Evolutionary conservation across 1,284 basidiomycete species (phyloP).

Genomic region (Volvariella volvacea): DNA sequence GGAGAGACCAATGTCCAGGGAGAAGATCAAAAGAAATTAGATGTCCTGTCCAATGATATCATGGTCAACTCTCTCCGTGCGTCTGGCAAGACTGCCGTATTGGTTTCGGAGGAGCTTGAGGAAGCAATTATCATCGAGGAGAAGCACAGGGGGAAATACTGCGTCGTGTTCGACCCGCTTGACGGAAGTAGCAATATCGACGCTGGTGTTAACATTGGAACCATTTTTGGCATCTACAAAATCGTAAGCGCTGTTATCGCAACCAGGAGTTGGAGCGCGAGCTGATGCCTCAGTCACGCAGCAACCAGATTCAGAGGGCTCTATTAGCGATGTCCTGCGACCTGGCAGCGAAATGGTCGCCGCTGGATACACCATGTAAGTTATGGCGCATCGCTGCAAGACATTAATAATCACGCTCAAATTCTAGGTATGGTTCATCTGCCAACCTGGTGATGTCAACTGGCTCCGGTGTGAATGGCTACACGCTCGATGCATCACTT

Average conservation of each 20-base stretch:
- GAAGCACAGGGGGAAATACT: slow-evolving; percentile 77
- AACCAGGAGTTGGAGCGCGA: background rate
- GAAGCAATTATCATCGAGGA: slow-evolving; percentile 88
- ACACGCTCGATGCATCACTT: slow-evolving; percentile 92
- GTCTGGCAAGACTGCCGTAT: slow-evolving; percentile 92
- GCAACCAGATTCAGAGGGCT: slow-evolving; percentile 72
- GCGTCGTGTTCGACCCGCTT: slow-evolving; percentile 97
- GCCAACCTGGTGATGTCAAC: slow-evolving; percentile 96
- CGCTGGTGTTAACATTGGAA: slow-evolving; percentile 99
- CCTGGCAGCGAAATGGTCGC: slow-evolving; percentile 98
- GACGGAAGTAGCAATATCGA: slow-evolving; percentile 99
- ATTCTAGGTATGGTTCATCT: slow-evolving; percentile 89
- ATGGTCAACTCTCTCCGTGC: slow-evolving; percentile 96
- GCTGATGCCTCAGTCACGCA: slow-evolving; percentile 21
- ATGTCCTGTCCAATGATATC: slow-evolving; percentile 97
- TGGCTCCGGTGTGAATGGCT: slow-evolving; percentile 95
- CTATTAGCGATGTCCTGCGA: slow-evolving; percentile 83
- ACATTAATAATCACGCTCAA: slow-evolving; percentile 10
- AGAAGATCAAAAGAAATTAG: slow-evolving; percentile 99
- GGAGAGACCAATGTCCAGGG: slow-evolving; percentile 97
- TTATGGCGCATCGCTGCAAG: slow-evolving; percentile 5
- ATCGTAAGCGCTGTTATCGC: slow-evolving; percentile 46
- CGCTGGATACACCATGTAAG: slow-evolving; percentile 92
- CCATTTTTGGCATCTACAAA: slow-evolving; percentile 98
- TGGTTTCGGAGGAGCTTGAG: slow-evolving; percentile 96